Evolutionary conservation across 768 basidiomycete species (phyloP), one percentile per base, ranked within the genome.

Genomic region (Mycena galericulata): DNA sequence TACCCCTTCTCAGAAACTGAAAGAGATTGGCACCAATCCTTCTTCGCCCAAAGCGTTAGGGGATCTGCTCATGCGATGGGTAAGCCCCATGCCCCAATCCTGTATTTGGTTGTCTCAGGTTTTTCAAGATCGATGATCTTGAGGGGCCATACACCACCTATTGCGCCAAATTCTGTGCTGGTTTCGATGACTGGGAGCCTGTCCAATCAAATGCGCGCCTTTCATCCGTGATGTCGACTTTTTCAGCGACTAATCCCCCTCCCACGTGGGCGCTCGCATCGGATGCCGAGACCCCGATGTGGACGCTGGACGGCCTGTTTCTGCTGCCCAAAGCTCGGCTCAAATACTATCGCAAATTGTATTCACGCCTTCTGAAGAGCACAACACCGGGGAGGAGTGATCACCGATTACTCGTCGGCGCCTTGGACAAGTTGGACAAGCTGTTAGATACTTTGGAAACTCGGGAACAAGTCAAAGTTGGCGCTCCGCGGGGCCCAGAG

Each of bases 1-100:
- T 65, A 63, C 17, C 24, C 18, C 22, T 20, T 34, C 51, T 22
- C 79, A 98, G 97, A 94, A 93, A 89, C 84, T 99, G 61, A 96
- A 93, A 79, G 96, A 97, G 67, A 96, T 99, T 69, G 97, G 96
- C 22, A 89, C 93, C 20, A 94, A 92, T 79, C 97, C 97, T 2
- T 91, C 94, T 6, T 95, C 94, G 15, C 96, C 97, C 7, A 98
- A 96, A 76, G 95, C 92, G 15, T 85, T 99, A 30, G 97, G 98
- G 43, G 97, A 99, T 79, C 83, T 99, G 43, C 85, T 99, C 60
- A 98, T 98, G 93, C 90, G 93, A 81, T 99, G 97, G 98, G 97
- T 97, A 72, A 68, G 93, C 81, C 38, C 51, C 49, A 54, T 62
- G 43, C 59, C 50, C 27, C 67, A 30, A 49, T 47, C 62, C 45